phyloP scores from a whole-genome alignment of 495 filamentous ascomycete species.

The Trichoderma reesei region DNA sequence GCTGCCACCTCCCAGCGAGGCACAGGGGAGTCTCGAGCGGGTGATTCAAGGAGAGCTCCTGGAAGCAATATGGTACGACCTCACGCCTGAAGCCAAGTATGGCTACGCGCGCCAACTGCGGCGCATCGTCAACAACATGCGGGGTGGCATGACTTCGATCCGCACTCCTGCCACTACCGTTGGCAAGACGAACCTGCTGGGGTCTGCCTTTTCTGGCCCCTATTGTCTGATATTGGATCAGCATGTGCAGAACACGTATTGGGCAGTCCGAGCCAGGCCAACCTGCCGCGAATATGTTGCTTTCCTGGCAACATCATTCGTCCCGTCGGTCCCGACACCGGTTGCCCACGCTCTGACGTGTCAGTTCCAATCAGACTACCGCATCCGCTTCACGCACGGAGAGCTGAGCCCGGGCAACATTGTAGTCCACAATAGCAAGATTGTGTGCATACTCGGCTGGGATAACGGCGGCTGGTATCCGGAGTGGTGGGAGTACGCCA shows the following conservation, averaged over 20 bases:
- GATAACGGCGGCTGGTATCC: constrained; percentile 44
- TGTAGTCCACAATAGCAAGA: constrained; percentile 18
- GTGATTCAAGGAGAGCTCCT: background rate
- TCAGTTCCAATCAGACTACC: background rate
- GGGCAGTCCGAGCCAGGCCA: background rate
- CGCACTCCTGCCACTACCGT: background rate
- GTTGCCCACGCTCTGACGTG: background rate
- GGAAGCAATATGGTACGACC: background rate
- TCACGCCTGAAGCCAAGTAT: constrained; percentile 1
- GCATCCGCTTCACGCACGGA: constrained; percentile 20
- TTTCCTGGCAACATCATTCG: background rate
- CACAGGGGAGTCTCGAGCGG: background rate
- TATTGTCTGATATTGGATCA: background rate
- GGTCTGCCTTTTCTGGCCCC: background rate
- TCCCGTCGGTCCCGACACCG: background rate
- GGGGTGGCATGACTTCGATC: background rate
- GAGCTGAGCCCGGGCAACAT: constrained; percentile 25
- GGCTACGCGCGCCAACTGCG: background rate
- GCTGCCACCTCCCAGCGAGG: background rate
- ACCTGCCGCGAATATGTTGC: background rate
- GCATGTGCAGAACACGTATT: background rate
- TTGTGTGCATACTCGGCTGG: constrained; percentile 42
- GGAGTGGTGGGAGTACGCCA: constrained; percentile 41
- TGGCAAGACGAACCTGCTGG: background rate
- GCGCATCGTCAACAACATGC: background rate